phyloP scores from a whole-genome alignment of 768 basidiomycete species.

The Amanita muscaria region DNA sequence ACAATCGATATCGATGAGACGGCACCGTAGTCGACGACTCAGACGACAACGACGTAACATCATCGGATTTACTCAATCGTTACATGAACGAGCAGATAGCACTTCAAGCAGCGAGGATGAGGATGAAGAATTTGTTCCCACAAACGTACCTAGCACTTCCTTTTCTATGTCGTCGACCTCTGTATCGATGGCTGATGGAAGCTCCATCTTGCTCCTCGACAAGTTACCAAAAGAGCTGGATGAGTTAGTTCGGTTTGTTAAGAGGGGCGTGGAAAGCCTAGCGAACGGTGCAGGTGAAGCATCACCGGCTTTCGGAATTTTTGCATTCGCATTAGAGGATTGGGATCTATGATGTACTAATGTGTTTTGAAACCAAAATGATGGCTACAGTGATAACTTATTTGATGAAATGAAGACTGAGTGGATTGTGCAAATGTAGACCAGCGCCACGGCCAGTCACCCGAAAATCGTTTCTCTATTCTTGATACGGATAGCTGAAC shows the following conservation, averaged over 20 bases:
- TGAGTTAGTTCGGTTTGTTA: constrained; percentile 58
- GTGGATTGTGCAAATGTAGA: background rate
- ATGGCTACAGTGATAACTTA: background rate
- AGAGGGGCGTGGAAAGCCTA: constrained; percentile 61
- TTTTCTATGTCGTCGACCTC: constrained; percentile 30
- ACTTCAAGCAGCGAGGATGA: constrained; percentile 43
- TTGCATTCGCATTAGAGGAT: constrained; percentile 72
- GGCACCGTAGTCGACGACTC: constrained; percentile 57
- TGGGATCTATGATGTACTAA: constrained; percentile 48
- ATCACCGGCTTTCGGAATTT: constrained; percentile 55
- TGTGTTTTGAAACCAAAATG: constrained; percentile 1
- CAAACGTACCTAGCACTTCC: constrained; percentile 26
- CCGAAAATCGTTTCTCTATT: constrained; percentile 27
- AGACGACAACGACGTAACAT: constrained; percentile 45
- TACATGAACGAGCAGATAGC: constrained; percentile 22
- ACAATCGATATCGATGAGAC: constrained; percentile 41
- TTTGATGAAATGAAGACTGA: background rate
- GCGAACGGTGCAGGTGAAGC: constrained; percentile 48
- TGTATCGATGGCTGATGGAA: constrained; percentile 33
- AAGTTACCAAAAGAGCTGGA: constrained; percentile 64
- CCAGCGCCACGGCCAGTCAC: too few relatives aligned
- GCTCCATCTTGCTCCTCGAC: constrained; percentile 43
- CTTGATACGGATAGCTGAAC: constrained; percentile 85
- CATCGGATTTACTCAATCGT: constrained; percentile 48
- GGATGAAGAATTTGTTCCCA: constrained; percentile 20